Evolutionary conservation across 1,139 yeast genomes (phyloP), one percentile per base, ranked within the genome.

Genomic region (Candida neerlandica): DNA sequence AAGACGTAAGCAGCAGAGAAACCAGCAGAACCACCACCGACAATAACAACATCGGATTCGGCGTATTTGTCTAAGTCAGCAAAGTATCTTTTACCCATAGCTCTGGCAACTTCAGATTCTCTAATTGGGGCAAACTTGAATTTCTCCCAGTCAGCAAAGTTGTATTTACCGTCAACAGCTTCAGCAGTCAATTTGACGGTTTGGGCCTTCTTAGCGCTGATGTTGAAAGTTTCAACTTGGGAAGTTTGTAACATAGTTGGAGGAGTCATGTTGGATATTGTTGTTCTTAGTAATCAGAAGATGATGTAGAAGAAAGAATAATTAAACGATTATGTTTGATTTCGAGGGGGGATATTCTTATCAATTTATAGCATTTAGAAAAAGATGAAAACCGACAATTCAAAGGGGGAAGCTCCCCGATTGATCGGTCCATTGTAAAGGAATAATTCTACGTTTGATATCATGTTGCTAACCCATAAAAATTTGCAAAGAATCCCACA

Each of bases 11-110:
- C 94, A 33, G 91, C 88, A 46, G 88, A 80, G 54, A 86, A 75
- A 43, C 94, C 94, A 40, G 90, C 85, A 19, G 89, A 84, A 35
- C 94, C 94, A 39, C 91, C 92, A 50, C 94, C 94, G 55, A 86
- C 78, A 60, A 86, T 82, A 40, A 86, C 89, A 44, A 86, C 80
- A 52, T 86, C 94, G 18, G 87, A 80, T 60, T 86, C 92, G 32
- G 91, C 85, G 63, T 80, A 85, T 64, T 81, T 85, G 70, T 86
- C 89, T 61, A 86, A 70, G 62, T 86, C 94, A 44, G 80, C 79
- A 65, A 86, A 86, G 71, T 86, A 87, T 55, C 94, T 81, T 57
- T 73, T 77, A 46, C 92, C 86, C 94, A 87, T 86, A 35, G 94
- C 94, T 54, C 94, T 78, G n/a, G 92, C 85, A 34, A 86, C 92